Evolutionary conservation across 2,329 filamentous ascomycete species (phyloP).

Genomic region (Waltergamsia citrina): DNA sequence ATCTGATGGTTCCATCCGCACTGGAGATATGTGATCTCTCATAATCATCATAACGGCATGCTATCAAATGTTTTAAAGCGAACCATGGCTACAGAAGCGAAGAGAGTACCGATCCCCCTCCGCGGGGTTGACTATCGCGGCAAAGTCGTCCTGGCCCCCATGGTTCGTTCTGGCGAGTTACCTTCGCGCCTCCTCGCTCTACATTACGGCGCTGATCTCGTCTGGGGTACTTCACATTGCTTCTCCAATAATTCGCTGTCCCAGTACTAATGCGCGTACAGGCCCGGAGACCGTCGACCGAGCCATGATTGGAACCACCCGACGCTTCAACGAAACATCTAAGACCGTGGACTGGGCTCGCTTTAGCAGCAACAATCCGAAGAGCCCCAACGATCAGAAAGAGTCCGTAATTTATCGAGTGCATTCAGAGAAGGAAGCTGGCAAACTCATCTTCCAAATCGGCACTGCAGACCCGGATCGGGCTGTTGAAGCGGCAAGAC

Average conservation of each 20-base stretch:
- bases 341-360: conserved; percentile 80
- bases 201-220: conserved; percentile 91
- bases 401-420: conserved; percentile 76
- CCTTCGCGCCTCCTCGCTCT: conserved; percentile 82
- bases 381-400: conserved; percentile 41
- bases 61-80: conserved; percentile 26
- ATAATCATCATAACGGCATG: no score
- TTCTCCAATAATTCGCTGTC: background rate
- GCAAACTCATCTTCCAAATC: conserved; percentile 79
- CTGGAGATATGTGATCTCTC: no score
- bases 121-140: conserved; percentile 86
- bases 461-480: conserved; percentile 76
- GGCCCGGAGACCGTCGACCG: conserved; percentile 91
- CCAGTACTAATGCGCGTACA: conserved; percentile 17
- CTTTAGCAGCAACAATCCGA: conserved; percentile 59
- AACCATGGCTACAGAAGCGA: conserved; percentile 49
- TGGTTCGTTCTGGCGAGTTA: conserved; percentile 96
- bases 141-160: conserved; percentile 90
- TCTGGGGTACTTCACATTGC: conserved; percentile 61
- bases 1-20: no score
- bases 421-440: conserved; percentile 66
- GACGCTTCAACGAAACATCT: conserved; percentile 66
- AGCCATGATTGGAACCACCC: conserved; percentile 78
- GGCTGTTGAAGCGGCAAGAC: conserved; percentile 73
- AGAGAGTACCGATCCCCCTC: conserved; percentile 72